phyloP scores from a whole-genome alignment of 345 rosid species.

The Clarkia xantiana region DNA sequence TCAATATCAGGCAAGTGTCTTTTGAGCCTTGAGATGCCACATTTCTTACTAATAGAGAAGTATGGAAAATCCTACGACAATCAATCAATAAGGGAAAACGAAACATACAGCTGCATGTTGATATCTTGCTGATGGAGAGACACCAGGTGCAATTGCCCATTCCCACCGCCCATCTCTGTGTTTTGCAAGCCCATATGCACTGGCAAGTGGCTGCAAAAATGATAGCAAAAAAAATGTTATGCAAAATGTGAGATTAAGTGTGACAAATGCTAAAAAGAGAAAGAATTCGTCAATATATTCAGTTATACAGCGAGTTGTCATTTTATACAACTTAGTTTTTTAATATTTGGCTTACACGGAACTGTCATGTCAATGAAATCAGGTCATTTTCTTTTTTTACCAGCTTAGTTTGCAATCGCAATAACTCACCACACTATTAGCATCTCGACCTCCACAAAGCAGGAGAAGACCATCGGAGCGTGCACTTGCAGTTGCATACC shows the following conservation, averaged over 20 bases:
- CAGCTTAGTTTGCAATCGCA: background rate
- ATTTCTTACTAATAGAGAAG: slow-evolving; percentile 3
- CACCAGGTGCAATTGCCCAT: slow-evolving; percentile 99
- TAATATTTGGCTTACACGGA: too few relatives aligned
- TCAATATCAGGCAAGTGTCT: slow-evolving; percentile 2
- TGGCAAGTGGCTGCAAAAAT: slow-evolving; percentile 66
- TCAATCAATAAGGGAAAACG: slow-evolving; percentile 1
- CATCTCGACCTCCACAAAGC: slow-evolving; percentile 99
- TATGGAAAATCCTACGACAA: background rate
- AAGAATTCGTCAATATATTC: too few relatives aligned
- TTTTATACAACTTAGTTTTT: too few relatives aligned
- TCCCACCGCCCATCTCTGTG: slow-evolving; percentile 99
- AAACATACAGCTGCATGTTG: slow-evolving; percentile 96
- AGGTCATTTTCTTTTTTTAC: too few relatives aligned
- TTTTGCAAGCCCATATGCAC: slow-evolving; percentile 98
- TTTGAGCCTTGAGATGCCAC: background rate
- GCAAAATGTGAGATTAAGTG: slow-evolving; percentile 1
- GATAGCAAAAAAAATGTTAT: background rate
- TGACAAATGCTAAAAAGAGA: background rate
- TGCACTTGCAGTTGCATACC: slow-evolving; percentile 99
- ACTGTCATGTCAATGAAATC: too few relatives aligned
- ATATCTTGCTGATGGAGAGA: slow-evolving; percentile 98
- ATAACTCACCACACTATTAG: slow-evolving; percentile 76
- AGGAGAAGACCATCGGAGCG: slow-evolving; percentile 98
- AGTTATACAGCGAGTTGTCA: too few relatives aligned